phyloP scores from a whole-genome alignment of 768 basidiomycete species.

The Mycena sanguinolenta region DNA sequence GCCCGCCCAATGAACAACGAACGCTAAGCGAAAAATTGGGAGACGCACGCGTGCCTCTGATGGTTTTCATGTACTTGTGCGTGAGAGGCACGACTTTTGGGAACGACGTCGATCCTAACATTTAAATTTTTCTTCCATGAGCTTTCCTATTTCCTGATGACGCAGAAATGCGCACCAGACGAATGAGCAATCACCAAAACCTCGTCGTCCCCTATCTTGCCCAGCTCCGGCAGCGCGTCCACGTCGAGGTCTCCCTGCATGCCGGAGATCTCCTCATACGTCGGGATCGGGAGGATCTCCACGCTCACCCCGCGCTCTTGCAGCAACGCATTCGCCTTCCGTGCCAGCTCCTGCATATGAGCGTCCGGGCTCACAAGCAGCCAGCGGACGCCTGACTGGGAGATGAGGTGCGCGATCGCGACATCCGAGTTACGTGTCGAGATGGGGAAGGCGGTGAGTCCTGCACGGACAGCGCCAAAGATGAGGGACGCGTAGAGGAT shows the following conservation, averaged over 20 bases:
- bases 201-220: neutral
- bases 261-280: slow-evolving; percentile 6
- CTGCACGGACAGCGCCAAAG: slow-evolving; percentile 19
- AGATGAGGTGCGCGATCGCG: slow-evolving; percentile 19
- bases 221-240: neutral
- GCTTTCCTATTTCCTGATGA: no score
- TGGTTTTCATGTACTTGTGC: neutral
- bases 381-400: slow-evolving; percentile 18
- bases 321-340: neutral
- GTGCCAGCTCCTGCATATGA: slow-evolving; percentile 22
- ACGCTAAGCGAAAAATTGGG: neutral
- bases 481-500: slow-evolving; percentile 17
- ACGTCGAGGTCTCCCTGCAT: neutral
- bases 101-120: slow-evolving; percentile 13
- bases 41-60: neutral
- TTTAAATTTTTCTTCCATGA: neutral
- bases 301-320: neutral
- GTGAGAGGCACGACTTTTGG: slow-evolving; percentile 13
- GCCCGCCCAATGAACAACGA: neutral
- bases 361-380: slow-evolving; percentile 11
- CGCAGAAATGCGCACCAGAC: neutral
- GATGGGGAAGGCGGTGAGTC: slow-evolving; percentile 17
- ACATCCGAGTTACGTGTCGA: slow-evolving; percentile 18
- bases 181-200: slow-evolving; percentile 8
- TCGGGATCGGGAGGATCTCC: slow-evolving; percentile 9